Evolutionary conservation across 1,284 basidiomycete genomes (phyloP).

Genomic region (Moesziomyces globuligerus): DNA sequence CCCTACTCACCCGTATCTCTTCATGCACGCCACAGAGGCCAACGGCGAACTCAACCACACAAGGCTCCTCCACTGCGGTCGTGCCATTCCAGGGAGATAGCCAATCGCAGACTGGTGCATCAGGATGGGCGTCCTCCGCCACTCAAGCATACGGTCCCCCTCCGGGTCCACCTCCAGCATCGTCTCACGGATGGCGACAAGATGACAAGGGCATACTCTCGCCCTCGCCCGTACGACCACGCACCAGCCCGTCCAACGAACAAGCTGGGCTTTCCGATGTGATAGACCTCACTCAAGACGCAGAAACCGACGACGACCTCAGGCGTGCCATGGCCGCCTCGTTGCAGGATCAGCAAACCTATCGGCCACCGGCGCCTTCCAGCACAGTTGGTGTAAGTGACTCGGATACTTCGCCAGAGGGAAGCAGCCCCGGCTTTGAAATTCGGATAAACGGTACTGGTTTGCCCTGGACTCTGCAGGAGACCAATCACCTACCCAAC

Average conservation of each 20-base stretch:
- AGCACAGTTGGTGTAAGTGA: constrained; percentile 43
- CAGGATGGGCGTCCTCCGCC: constrained; percentile 23
- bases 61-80: constrained; percentile 17
- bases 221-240: not conserved
- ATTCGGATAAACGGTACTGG: not conserved
- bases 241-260: not conserved
- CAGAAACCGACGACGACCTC: constrained; percentile 40
- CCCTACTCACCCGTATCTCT: not conserved
- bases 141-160: constrained; percentile 21
- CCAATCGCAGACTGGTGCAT: not conserved
- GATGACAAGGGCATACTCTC: constrained; percentile 17
- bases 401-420: not conserved
- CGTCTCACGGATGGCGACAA: constrained; percentile 7
- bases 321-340: constrained; percentile 42
- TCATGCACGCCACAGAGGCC: constrained; percentile 6
- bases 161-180: constrained; percentile 17
- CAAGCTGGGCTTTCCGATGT: constrained; percentile 8
- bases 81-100: constrained; percentile 10
- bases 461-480: not conserved
- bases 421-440: constrained; percentile 1
- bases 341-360: constrained; percentile 28
- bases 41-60: constrained; percentile 2
- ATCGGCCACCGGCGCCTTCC: constrained; percentile 26
- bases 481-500: not conserved
- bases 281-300: constrained; percentile 44